Percentiles rank a stretch among this genome's conserved stretches.
Evolutionary conservation across 805 yeast genomes (phyloP).

Genomic region (Kodamaea laetipori): DNA sequence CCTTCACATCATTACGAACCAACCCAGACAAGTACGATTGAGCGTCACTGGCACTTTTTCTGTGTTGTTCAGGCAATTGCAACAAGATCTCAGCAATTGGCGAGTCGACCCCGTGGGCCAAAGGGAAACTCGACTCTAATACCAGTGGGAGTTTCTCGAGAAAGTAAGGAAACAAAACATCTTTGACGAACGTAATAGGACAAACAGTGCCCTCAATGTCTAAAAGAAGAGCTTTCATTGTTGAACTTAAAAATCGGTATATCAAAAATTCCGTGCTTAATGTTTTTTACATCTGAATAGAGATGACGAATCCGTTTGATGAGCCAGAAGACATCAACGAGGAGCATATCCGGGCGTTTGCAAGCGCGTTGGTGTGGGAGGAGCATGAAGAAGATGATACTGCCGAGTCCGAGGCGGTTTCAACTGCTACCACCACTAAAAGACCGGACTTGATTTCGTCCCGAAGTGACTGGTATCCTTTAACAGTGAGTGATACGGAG

Average conservation of each 20-base stretch:
- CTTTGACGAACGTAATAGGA: slow-evolving; percentile 86
- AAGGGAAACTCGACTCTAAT: slow-evolving; percentile 33
- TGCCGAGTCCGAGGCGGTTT: background rate
- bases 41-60: slow-evolving; percentile 33
- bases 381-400: slow-evolving; percentile 15
- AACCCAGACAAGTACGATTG: slow-evolving; percentile 53
- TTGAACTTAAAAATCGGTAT: background rate
- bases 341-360: slow-evolving; percentile 41
- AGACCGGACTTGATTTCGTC: slow-evolving; percentile 25
- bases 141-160: slow-evolving; percentile 46
- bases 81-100: slow-evolving; percentile 35
- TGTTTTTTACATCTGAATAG: too few species aligned
- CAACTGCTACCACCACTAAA: slow-evolving; percentile 5
- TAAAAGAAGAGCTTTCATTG: slow-evolving; percentile 6
- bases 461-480: slow-evolving; percentile 32
- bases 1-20: slow-evolving; percentile 72
- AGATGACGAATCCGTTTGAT: slow-evolving; percentile 16
- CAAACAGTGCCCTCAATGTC: slow-evolving; percentile 95
- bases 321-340: slow-evolving; percentile 34
- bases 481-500: slow-evolving; percentile 13
- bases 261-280: too few species aligned
- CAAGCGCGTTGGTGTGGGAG: slow-evolving; percentile 42
- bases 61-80: slow-evolving; percentile 47
- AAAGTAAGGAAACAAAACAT: slow-evolving; percentile 76
- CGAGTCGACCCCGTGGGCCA: slow-evolving; percentile 17